Base-by-base conservation (phyloP, 495 filamentous ascomycete genomes). In the Pseudevernia furfuracea region DNA sequence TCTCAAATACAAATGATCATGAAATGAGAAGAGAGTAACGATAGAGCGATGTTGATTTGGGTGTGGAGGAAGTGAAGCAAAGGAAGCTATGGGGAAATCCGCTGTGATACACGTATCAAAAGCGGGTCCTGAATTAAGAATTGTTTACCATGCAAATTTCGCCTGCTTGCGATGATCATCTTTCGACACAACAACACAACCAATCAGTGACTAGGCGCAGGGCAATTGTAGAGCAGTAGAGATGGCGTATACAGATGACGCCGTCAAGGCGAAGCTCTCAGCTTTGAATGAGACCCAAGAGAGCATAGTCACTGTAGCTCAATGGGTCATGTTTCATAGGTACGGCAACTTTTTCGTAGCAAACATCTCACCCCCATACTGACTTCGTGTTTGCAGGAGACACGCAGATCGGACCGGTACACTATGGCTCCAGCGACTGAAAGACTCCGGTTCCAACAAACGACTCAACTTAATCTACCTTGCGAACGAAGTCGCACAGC, bases 311-410 rank as follows among this genome's bases (percentile, higher is more conserved):
- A 89, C 90, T 57, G 92, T 95, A 59, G 88, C 92, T 53, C 92
- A 97, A 87, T 99, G 95, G 95, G 89, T 99, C 63, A 91, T 97
- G 88, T 99, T 97, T 74, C 92, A 99, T 77, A 87, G 91, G 92
- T 96, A 88, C 70, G 77, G 49, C 61, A 67, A 64, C 59, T 56
- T 58, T 60, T 48, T 58, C 46, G 58, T 55, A 55, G 43, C 55
- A 60, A 49, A 60, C 59, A 39, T 62, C 52, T 48, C 44, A 34
- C 58, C 25, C 55, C 30, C 34, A 60, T 49, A 36, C 61, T 67
- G 58, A 65, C 62, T 52, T 66, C 7, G 9, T 60, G 61, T 57
- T 34, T 38, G 23, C 63, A 97, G 93, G 71, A 86, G 93, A 73
- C 89, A 96, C 75, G 92, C 95, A 62, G 87, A 94, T 62, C 85